A percentile compares a stretch with the other conserved stretches of the same genome.
Conservation (phyloP, 2,329 filamentous ascomycete genomes). For the Escovopsis sp. region DNA sequence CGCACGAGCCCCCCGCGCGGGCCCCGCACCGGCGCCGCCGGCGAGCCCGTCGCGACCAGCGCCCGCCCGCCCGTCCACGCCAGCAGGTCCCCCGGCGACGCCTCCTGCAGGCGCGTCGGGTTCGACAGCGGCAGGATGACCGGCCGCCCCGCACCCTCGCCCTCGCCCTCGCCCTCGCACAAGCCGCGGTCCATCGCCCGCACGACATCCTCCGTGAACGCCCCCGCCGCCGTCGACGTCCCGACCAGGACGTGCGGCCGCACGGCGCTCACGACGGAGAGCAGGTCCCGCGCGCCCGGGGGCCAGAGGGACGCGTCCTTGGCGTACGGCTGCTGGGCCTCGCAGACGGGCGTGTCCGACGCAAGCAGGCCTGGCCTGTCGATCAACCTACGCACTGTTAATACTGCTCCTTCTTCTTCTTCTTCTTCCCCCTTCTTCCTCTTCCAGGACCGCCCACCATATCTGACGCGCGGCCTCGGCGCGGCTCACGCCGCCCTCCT, state of each 20-base stretch:
- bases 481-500: constrained; percentile 49
- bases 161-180: constrained; percentile 27
- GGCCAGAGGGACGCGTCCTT: constrained; percentile 51
- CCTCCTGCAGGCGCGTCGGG: constrained; percentile 72
- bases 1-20: constrained; percentile 34
- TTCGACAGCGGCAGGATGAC: constrained; percentile 73
- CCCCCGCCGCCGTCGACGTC: constrained; percentile 61
- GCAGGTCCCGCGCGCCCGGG: constrained; percentile 40
- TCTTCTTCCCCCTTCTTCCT: too few relatives aligned
- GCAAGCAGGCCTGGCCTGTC: constrained; percentile 70
- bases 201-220: constrained; percentile 63
- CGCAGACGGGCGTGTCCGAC: constrained; percentile 45
- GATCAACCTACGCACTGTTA: constrained; percentile 42
- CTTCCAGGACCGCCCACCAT: constrained; percentile 33
- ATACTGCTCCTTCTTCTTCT: not conserved
- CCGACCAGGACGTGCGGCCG: constrained; percentile 73
- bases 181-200: constrained; percentile 43
- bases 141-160: constrained; percentile 54
- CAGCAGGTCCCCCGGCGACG: constrained; percentile 59
- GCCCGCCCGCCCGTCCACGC: constrained; percentile 66
- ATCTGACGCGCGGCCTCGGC: constrained; percentile 70
- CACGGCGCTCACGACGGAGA: constrained; percentile 52
- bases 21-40: constrained; percentile 58
- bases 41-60: constrained; percentile 70
- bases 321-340: constrained; percentile 53